Base-by-base conservation (phyloP, 805 yeast species). In the Cyberlindnera maritima region DNA sequence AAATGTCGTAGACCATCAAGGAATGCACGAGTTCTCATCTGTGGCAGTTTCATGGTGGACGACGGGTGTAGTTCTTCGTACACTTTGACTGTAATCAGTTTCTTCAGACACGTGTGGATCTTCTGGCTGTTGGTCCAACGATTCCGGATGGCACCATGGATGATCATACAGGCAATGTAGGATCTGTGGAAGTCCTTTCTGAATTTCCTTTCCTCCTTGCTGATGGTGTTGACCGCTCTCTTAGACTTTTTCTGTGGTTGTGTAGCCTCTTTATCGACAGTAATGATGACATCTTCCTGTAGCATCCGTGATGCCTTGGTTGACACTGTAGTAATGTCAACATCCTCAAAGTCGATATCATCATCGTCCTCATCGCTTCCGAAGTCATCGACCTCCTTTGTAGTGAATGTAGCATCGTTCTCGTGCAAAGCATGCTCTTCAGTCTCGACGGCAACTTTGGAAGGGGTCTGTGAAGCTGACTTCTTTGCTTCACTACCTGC, bases 1-100 rank as follows among this genome's bases (percentile, higher is more conserved):
- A 86, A 63, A 50, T 79, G 81, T 37, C 83, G 73, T n/a, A 94
- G 58, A 0, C 92, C 88, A 61, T 89, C 97, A 2, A 91, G 69
- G 28, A 94, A 73, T 54, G 80, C 74, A 45, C 96, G 70, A 0
- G 95, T 79, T 34, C 74, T 66, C 37, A 71, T 57, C 3, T 74
- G 61, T 17, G 74, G 65, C 44, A 66, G 39, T 23, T 65, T 63
- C 10, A 61, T 52, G 17, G 71, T 69, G n/a, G 54, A 62, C 18
- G 70, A 65, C 0, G 84, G 82, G 44, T 69, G 73, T 23, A 85
- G 61, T 46, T 83, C 76, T 4, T 67, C 66, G 31, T 70, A 64
- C 0, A 79, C 63, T 4, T 66, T 63, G 0, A 66, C 64, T 0
- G 94, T 81, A 0, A 88, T 70, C 2, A 74, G 55, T 14, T 65